Conservation (phyloP, 1,284 basidiomycete species). For the Sanghuangporus baumii region DNA sequence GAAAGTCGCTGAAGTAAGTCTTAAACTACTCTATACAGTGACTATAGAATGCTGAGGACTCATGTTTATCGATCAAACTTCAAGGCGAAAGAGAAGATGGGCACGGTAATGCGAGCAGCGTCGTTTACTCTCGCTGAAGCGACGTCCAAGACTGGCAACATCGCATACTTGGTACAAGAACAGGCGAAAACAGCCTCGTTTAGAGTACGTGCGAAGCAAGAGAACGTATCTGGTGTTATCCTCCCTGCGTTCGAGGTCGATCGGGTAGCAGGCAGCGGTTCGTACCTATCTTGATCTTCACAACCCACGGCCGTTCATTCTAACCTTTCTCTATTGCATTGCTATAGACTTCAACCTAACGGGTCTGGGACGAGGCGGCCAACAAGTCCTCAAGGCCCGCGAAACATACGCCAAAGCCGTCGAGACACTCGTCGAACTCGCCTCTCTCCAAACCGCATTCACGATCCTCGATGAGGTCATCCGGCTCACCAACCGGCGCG, state of each 20-base stretch:
- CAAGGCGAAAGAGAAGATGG: slow-evolving; percentile 98
- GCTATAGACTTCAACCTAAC: slow-evolving; percentile 92
- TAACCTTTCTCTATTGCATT: not conserved
- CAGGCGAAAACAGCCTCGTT: slow-evolving; percentile 90
- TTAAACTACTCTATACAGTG: not conserved
- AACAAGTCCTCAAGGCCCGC: slow-evolving; percentile 90
- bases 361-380: slow-evolving; percentile 95
- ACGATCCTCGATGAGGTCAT: slow-evolving; percentile 99
- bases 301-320: not conserved
- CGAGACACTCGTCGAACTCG: slow-evolving; percentile 94
- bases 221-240: slow-evolving; percentile 98
- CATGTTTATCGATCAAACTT: not conserved
- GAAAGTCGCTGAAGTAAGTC: slow-evolving; percentile 88
- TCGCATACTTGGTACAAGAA: slow-evolving; percentile 92
- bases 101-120: slow-evolving; percentile 95
- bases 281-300: slow-evolving; percentile 22
- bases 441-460: slow-evolving; percentile 96
- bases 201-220: slow-evolving; percentile 91
- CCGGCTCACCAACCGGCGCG: slow-evolving; percentile 94
- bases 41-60: not conserved
- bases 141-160: slow-evolving; percentile 95
- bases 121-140: slow-evolving; percentile 99
- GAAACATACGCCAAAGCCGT: slow-evolving; percentile 98
- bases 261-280: slow-evolving; percentile 76
- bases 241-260: slow-evolving; percentile 93